Base-by-base conservation (phyloP, 768 basidiomycete species). In the Podaxis sp. region DNA sequence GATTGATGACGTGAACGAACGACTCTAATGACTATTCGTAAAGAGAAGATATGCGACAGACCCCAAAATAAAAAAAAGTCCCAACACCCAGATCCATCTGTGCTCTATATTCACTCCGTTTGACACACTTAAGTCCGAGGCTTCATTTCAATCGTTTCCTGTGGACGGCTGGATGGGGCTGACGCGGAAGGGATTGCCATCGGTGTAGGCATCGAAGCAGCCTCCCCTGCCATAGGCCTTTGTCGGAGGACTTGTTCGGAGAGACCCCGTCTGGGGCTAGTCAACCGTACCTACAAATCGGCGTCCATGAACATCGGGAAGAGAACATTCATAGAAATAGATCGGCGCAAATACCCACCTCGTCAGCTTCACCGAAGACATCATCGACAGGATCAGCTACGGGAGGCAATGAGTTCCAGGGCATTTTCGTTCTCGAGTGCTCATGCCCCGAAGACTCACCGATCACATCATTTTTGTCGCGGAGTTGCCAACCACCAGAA, bases 401-500 rank as follows among this genome's bases (percentile, higher is more conserved):
- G 60, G 64, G 28, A 58, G 48, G 50, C 12, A 61, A 50, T 63
- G 44, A 37, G 49, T 50, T 56, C 52, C 3, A 8, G 2, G 6
- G 11, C 13, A 12, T 38, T n/a, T 13, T 36, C 33, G 17, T 46
- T 17, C 7, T 5, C 15, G 28, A 50, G 17, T 50, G 30, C 30
- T 56, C 33, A 33, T 33, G 33, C 33, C 33, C 3, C n/a, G 6
- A 33, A 36, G 51, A 74, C 80, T 68, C 70, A 84, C 82, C 73
- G 56, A 87, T 72, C 37, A 77, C 79, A 48, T 82, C 76, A 62
- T 85, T 82, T 54, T 78, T 77, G 64, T 86, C 86, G 41, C 78
- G 75, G 65, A 89, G 75, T 38, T 78, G 73, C 79, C 83, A 86
- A 12, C 80, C 80, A n/a, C 72, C 77, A 78, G 76, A n/a, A 66